Evolutionary conservation across 495 filamentous ascomycete species (phyloP), one percentile per base, ranked within the genome.

Genomic region (Penicillium longicatenatum): DNA sequence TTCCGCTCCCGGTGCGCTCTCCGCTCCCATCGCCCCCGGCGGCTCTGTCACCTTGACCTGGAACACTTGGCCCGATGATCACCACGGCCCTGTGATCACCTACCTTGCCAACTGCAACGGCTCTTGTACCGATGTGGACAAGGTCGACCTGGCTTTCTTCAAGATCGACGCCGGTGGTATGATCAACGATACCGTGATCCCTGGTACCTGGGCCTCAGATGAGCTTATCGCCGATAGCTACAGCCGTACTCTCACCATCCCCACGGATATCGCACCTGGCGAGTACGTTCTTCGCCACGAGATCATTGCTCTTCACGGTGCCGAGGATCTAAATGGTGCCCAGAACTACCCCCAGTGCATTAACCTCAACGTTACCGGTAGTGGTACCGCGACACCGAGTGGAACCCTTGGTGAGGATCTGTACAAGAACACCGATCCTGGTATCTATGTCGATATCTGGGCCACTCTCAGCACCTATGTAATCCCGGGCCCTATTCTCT

Each of bases 251-350:
- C 80, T 90, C 33, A 84, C 81, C 46, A 87, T 92, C 65, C 88
- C 89, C 10, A 55, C 70, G 19, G 71, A 73, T 62, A 79, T 91
- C 46, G 81, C 76, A 22, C 66, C 86, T 16, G 88, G 88, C 35
- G 84, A 87, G 72, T 92, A 90, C 62, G 84, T 92, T 55, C 74
- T 92, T 29, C 86, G 89, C n/a, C 86, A 90, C 64, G 89, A 92
- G 70, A 86, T 91, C 61, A 87, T 91, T 52, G 88, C 86, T 17
- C 82, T 91, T 8, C 88, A 91, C 75, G 75, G 78, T 20, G 86
- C 83, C 10, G 77, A 69, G 17, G 61, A 71, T 24, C 58, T 65
- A 16, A 75, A 85, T 62, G 87, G 87, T 48, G 86, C 88, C 0
- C 89, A 92, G 79, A 82, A 82, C 66, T 92, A 91, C 63, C 88